Evolutionary conservation across 2,329 filamentous ascomycete species (phyloP), one percentile per base, ranked within the genome.

Genomic region (Cercospora canescens): DNA sequence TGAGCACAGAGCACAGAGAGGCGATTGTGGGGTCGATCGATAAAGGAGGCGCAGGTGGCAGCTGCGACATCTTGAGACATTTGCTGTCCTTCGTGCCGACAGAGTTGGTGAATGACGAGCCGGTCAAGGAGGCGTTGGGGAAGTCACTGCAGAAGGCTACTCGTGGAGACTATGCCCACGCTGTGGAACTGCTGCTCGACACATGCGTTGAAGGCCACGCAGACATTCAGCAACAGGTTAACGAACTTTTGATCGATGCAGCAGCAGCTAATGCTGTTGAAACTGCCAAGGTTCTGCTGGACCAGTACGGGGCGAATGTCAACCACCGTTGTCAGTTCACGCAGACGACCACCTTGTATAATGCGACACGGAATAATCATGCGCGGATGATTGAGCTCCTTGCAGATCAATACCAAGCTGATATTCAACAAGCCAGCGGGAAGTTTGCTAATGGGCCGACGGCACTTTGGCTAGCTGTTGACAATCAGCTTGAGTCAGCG

Each of bases 391-490:
- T 65, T 37, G 37, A 54, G 26, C 41, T 65, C 6, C 59, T 69
- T 14, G 65, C 54, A n/a, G 35, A 54, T 2, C 21, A 34, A 5
- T 65, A 60, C 37, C 7, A 28, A 16, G 65, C 67, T 26, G 58
- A 64, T 16, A 62, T 69, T 30, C 67, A 69, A 18, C 55, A 65
- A 41, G 62, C 58, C 32, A 39, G 50, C 26, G 67, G 67, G 11
- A 57, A 62, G 18, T 63, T 62, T 54, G 58, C 59, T 7, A 69
- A 69, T 41, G 67, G 67, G 3, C 67, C 67, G 3, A 67, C 65
- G 2, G 61, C 67, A 6, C 28, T 69, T 5, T 69, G 67, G 67
- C 54, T 62, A 34, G 62, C 65, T 1, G 32, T 69, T 7, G 57
- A 64, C 35, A 57, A 32, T 11, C 67, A 67, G 24, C 26, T 60